Percentiles rank a stretch among this genome's conserved stretches.
Evolutionary conservation across 306 rosid species (phyloP).

Genomic region (Mucuna pruriens): DNA sequence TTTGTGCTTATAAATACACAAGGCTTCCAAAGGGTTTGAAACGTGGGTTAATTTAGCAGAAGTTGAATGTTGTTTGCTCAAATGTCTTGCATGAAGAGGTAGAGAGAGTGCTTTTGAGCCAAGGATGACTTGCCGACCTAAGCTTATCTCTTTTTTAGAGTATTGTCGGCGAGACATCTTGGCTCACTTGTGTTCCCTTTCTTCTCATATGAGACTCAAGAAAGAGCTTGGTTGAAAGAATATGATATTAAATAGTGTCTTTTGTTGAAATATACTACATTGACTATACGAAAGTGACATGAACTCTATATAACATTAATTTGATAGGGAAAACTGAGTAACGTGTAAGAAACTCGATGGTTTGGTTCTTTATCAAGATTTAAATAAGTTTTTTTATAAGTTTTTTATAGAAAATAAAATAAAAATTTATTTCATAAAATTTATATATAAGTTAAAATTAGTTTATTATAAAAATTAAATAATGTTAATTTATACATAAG

Average conservation of each 20-base stretch:
- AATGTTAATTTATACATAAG: too few species aligned
- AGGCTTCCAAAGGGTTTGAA: not conserved
- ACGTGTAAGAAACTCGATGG: not conserved
- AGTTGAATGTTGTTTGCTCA: conserved; percentile 14
- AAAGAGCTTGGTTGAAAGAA: not conserved
- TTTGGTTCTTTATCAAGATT: too few species aligned
- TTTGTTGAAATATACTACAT: not conserved
- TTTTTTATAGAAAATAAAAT: too few species aligned
- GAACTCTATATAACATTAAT: not conserved
- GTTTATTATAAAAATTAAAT: too few species aligned
- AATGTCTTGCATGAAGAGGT: conserved; percentile 33
- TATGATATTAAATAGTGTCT: not conserved
- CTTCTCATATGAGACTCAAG: conserved; percentile 34
- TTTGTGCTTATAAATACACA: conserved; percentile 36
- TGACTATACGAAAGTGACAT: not conserved
- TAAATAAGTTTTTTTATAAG: too few species aligned
- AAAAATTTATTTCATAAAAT: too few species aligned
- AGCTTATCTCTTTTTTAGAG: not conserved
- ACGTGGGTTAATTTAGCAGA: not conserved
- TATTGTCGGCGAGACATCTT: conserved; percentile 32
- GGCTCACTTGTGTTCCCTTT: conserved; percentile 40
- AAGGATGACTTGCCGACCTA: conserved; percentile 52
- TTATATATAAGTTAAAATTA: too few species aligned
- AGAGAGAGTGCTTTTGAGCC: conserved; percentile 44
- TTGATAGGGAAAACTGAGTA: not conserved